These are phyloP conservation scores for Hortiboletus flavorubellus DNA, from an alignment of 768 basidiomycete species.

Conservation along the genomic window DNA sequence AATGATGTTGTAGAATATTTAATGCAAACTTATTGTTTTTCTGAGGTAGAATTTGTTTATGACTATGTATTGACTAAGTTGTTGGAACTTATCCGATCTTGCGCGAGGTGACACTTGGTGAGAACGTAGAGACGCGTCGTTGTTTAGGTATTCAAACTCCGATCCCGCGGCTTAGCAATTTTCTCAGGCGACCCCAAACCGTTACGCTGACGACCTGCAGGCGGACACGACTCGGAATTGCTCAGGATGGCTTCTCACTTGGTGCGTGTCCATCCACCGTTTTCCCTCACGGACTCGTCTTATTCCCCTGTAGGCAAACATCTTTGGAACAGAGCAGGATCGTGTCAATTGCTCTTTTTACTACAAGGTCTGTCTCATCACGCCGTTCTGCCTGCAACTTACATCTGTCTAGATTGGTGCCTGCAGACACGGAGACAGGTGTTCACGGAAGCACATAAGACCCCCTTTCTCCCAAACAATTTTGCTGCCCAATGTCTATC, in stretches of 20 bases:
- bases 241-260: slow-evolving; percentile 67
- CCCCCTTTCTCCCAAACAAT: slow-evolving; percentile 98
- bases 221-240: background rate
- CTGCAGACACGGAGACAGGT: slow-evolving; percentile 96
- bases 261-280: slow-evolving; percentile 36
- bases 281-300: background rate
- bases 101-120: no score
- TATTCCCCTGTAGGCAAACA: slow-evolving; percentile 64
- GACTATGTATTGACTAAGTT: no score
- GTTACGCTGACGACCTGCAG: background rate
- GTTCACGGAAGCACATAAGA: slow-evolving; percentile 97
- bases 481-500: slow-evolving; percentile 94
- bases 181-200: slow-evolving; percentile 4
- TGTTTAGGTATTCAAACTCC: slow-evolving; percentile 14
- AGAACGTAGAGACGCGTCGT: no score
- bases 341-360: slow-evolving; percentile 99
- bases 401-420: slow-evolving; percentile 77
- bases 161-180: slow-evolving; percentile 20
- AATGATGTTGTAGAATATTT: no score
- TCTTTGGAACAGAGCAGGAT: slow-evolving; percentile 92
- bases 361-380: slow-evolving; percentile 66
- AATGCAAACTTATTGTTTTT: no score
- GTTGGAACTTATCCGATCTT: no score
- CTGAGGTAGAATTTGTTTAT: no score
- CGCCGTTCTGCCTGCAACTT: background rate